These are phyloP conservation scores for Fusarium oligoseptatum DNA, from an alignment of 2,329 filamentous ascomycete species.

Conservation along the genomic window DNA sequence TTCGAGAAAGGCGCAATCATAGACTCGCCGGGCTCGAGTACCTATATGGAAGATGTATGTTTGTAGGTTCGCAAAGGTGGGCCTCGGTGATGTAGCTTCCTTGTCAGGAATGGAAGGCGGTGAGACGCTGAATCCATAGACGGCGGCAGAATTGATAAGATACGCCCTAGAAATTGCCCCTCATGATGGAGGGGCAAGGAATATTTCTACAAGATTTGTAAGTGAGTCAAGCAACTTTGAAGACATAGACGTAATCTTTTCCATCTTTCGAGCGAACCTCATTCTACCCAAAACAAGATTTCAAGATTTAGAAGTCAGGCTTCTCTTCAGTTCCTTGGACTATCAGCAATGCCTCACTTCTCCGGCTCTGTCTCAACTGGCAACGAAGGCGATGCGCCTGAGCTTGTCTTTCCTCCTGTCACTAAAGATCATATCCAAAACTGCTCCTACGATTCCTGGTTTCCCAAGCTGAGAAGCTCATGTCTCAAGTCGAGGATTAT, in stretches of 20 bases:
- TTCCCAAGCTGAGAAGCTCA: slow-evolving; percentile 82
- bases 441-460: slow-evolving; percentile 95
- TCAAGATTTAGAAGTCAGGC: neutral
- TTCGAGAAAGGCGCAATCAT: neutral
- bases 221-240: slow-evolving; percentile 35
- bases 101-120: neutral
- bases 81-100: slow-evolving; percentile 33
- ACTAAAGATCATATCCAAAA: slow-evolving; percentile 90
- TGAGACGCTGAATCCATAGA: neutral
- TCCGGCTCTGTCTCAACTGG: slow-evolving; percentile 31
- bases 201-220: slow-evolving; percentile 38
- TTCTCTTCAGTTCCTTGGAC: neutral
- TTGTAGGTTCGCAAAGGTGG: slow-evolving; percentile 22
- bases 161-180: slow-evolving; percentile 26
- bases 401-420: slow-evolving; percentile 82
- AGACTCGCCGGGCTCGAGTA: neutral
- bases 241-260: neutral
- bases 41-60: neutral
- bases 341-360: slow-evolving; percentile 52
- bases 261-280: neutral
- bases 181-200: slow-evolving; percentile 37
- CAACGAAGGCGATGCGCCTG: slow-evolving; percentile 32
- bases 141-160: slow-evolving; percentile 34
- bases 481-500: slow-evolving; percentile 91
- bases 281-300: neutral